These are phyloP conservation scores for Amaranthus tricolor DNA, from an alignment of 179 eudicot species.

Conservation along the genomic window DNA sequence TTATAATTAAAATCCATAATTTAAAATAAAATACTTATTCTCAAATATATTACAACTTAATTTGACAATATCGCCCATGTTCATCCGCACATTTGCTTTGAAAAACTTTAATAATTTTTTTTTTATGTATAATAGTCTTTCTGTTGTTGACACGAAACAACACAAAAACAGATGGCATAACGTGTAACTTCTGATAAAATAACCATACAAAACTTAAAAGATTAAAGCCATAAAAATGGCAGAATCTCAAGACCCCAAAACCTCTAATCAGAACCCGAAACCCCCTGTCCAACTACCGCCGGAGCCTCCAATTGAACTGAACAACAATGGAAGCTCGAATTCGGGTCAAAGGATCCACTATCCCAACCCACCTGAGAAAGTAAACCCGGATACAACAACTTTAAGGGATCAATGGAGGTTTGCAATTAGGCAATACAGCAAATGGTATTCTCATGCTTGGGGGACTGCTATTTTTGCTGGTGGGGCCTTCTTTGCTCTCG, in stretches of 20 bases:
- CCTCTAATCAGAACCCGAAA: conserved; percentile 10
- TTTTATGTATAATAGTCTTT: too few species aligned
- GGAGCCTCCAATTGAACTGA: conserved; percentile 15
- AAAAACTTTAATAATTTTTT: too few species aligned
- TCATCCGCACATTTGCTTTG: too few species aligned
- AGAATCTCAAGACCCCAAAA: conserved; percentile 24
- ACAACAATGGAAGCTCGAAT: conserved; percentile 17
- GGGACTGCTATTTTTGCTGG: conserved; percentile 98
- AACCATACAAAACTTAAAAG: background rate
- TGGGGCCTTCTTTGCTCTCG: conserved; percentile 85
- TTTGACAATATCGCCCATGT: too few species aligned
- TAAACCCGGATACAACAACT: conserved; percentile 72
- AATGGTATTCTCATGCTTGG: conserved; percentile 99
- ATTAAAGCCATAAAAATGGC: conserved; percentile 28
- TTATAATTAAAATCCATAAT: too few species aligned
- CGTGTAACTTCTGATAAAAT: too few species aligned
- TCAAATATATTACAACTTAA: too few species aligned
- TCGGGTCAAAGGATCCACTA: conserved; percentile 38
- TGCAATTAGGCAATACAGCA: conserved; percentile 81
- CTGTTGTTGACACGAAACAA: too few species aligned
- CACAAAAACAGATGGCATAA: too few species aligned
- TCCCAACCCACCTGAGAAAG: conserved; percentile 70
- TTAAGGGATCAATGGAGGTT: conserved; percentile 85
- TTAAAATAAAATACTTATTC: too few species aligned
- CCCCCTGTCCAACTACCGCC: conserved; percentile 7